phyloP scores from a whole-genome alignment of 805 yeast genomes.

The Tetrapisispora namnaoensis region DNA sequence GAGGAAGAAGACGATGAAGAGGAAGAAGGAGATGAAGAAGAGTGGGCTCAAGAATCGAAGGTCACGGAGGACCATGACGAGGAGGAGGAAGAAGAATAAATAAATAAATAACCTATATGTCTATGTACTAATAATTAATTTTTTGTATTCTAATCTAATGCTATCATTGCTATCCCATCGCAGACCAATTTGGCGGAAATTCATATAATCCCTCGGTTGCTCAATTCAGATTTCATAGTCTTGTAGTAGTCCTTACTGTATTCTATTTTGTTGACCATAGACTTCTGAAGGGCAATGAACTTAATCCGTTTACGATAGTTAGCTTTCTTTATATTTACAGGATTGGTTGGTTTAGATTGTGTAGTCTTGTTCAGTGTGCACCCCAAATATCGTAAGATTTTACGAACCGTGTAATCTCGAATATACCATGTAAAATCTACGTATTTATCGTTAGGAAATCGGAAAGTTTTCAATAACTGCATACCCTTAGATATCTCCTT shows the following conservation, averaged over 20 bases:
- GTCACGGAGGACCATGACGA: slow-evolving; percentile 3
- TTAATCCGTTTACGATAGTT: slow-evolving; percentile 14
- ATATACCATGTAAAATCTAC: slow-evolving; percentile 13
- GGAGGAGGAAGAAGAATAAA: slow-evolving; percentile 1
- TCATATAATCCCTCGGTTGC: slow-evolving; percentile 10
- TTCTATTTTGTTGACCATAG: slow-evolving; percentile 24
- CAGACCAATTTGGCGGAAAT: background rate
- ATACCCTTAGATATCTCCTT: background rate
- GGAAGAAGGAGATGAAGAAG: slow-evolving; percentile 10
- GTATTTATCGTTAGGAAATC: slow-evolving; percentile 6
- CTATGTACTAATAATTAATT: background rate
- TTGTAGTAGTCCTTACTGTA: slow-evolving; percentile 27
- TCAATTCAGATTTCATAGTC: slow-evolving; percentile 26
- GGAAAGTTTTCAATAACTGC: slow-evolving; percentile 1
- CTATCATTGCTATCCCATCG: slow-evolving; percentile 11
- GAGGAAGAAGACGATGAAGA: slow-evolving; percentile 14
- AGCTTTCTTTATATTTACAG: slow-evolving; percentile 7
- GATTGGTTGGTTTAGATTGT: background rate
- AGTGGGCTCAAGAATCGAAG: slow-evolving; percentile 3
- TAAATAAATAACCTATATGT: background rate
- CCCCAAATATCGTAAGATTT: slow-evolving; percentile 15
- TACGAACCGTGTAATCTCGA: slow-evolving; percentile 6
- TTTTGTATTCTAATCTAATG: slow-evolving; percentile 1
- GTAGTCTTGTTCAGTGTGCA: slow-evolving; percentile 11
- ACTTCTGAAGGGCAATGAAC: slow-evolving; percentile 18